Conservation (phyloP, 352 stramenopile genomes). For the Porosira glacialis region DNA sequence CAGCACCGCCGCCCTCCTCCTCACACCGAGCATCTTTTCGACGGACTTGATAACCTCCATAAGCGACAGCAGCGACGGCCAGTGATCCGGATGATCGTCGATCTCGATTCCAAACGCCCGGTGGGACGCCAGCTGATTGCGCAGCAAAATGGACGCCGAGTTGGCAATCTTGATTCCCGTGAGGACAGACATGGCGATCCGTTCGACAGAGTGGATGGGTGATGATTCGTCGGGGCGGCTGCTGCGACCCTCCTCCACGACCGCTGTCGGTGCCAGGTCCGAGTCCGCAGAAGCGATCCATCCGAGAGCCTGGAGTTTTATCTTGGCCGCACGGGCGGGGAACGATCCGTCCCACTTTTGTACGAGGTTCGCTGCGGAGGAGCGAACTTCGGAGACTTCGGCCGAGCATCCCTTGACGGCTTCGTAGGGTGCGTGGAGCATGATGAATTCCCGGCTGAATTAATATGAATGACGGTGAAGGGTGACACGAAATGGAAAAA, state of each 20-base stretch:
- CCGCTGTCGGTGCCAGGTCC: constrained; percentile 39
- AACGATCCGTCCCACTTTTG: constrained; percentile 50
- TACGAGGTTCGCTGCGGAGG: constrained; percentile 21
- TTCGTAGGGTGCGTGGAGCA: constrained; percentile 78
- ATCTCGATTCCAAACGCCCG: constrained; percentile 85
- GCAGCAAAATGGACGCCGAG: constrained; percentile 80
- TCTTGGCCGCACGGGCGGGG: constrained; percentile 21
- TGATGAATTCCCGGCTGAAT: constrained; percentile 49
- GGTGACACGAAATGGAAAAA: background rate
- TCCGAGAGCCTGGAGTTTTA: constrained; percentile 32
- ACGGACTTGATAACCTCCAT: constrained; percentile 89
- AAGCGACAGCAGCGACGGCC: constrained; percentile 84
- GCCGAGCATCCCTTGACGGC: constrained; percentile 78
- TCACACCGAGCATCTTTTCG: constrained; percentile 85
- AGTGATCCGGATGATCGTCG: constrained; percentile 84
- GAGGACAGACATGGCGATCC: constrained; percentile 72
- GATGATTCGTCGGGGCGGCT: constrained; percentile 3
- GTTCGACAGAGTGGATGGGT: constrained; percentile 35
- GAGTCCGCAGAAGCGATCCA: constrained; percentile 42
- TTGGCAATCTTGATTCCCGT: constrained; percentile 87
- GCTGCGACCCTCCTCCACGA: constrained; percentile 12
- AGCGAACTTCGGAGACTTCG: constrained; percentile 36
- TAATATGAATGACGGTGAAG: background rate
- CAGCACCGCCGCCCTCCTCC: constrained; percentile 40
- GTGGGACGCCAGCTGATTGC: constrained; percentile 63